Conservation (phyloP, 2,329 filamentous ascomycete species). For the Trichoderma cornu-damae region DNA sequence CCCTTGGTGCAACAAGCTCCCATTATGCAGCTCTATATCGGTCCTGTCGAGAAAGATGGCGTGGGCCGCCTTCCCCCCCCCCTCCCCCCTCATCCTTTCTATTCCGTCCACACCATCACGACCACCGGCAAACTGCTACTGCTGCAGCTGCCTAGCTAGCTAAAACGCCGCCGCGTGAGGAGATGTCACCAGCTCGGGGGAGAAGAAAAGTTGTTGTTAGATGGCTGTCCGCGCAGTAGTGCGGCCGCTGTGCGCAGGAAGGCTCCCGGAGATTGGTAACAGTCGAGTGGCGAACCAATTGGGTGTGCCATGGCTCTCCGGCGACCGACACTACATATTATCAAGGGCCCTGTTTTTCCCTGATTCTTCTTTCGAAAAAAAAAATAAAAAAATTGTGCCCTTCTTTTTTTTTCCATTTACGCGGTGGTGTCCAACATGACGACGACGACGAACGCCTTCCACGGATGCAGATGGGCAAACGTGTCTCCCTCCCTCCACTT, state of each 20-base stretch:
- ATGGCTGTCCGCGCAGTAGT: constrained; percentile 1
- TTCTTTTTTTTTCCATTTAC: not conserved
- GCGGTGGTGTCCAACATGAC: too few species aligned
- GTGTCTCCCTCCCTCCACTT: too few species aligned
- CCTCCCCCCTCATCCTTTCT: not conserved
- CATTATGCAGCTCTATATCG: not conserved
- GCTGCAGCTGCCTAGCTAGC: not conserved
- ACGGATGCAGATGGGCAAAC: too few species aligned
- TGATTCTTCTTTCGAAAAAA: not conserved
- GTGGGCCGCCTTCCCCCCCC: not conserved
- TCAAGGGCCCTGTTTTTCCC: not conserved
- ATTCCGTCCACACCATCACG: not conserved
- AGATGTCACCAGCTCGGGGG: not conserved
- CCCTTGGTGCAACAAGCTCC: not conserved
- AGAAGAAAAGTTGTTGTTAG: not conserved
- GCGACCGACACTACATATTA: not conserved
- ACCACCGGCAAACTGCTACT: not conserved
- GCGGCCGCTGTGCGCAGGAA: constrained; percentile 10
- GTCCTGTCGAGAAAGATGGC: not conserved
- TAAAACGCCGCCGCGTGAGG: not conserved
- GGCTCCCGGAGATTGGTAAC: constrained; percentile 7
- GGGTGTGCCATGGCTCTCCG: not conserved
- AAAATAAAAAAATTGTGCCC: too few species aligned
- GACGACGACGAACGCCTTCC: too few species aligned
- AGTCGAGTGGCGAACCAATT: constrained; percentile 3